Evolutionary conservation across 192 early-diverging fungal species (phyloP), one percentile per base, ranked within the genome.

Genomic region (Backusella tuberculispora): DNA sequence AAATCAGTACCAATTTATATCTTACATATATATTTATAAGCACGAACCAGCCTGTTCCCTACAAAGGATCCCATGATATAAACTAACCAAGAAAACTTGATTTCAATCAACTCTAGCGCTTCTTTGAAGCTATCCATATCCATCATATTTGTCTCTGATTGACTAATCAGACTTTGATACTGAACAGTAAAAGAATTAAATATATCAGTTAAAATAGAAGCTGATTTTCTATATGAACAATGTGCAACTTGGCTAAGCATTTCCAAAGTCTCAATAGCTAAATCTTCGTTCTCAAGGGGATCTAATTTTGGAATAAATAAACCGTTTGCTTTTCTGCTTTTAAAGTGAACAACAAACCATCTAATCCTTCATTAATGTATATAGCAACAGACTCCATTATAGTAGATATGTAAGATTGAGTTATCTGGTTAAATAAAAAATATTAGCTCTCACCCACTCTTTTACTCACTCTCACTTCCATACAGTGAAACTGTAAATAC

Each of bases 71-170:
- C 91, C 44, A 90, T 90, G 6, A 92, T 89, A 40, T 96, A 95
- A 9, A 95, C 87, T 34, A 95, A 76, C 93, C 92, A 95, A 0
- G 94, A 88, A 72, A 95, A 83, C 80, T 94, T 91, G 40, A 77
- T 85, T 74, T 92, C 87, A 17, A 85, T 80, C 8, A 88, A 69
- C 1, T 74, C 67, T 6, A 91, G 63, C 3, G 78, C 83, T 21
- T 87, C 80, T 19, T 83, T 87, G 76, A 83, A 66, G 40, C 76
- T 82, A 0, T 80, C 80, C 12, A 70, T 67, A 44, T 71, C 48
- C 29, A 60, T 19, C 5, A 37, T 70, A 24, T 21, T 44, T 26
- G 60, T 44, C 17, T 45, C 44, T 1, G 73, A 48, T 19, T 64
- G 45, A 41, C 17, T 6, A 53, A 74, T 74, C 29, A 79, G 63